Evolutionary conservation across 2,329 filamentous ascomycete genomes (phyloP).

Genomic region (Plenodomus biglobosus): DNA sequence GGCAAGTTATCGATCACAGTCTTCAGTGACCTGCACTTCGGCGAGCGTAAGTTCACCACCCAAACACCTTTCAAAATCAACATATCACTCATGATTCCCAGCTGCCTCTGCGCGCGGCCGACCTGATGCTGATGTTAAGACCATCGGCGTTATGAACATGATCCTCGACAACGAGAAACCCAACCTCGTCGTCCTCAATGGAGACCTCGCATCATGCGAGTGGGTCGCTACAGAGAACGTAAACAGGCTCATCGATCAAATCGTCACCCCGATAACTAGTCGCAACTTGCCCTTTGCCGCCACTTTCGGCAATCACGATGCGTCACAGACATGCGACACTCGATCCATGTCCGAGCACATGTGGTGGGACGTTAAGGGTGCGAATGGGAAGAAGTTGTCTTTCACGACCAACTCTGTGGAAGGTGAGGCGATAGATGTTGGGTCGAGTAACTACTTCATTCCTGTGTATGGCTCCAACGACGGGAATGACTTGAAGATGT

Average conservation of each 20-base stretch:
- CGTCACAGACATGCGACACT: constrained; percentile 29
- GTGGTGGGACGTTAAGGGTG: constrained; percentile 50
- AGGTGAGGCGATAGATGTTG: constrained; percentile 38
- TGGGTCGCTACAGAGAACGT: constrained; percentile 19
- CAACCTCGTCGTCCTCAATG: constrained; percentile 68
- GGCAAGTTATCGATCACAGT: constrained; percentile 56
- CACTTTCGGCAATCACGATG: constrained; percentile 72
- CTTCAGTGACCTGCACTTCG: constrained; percentile 72
- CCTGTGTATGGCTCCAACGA: constrained; percentile 50
- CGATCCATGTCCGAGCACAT: constrained; percentile 26
- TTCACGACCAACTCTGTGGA: constrained; percentile 50
- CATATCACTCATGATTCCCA: constrained; percentile 8
- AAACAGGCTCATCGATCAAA: constrained; percentile 26
- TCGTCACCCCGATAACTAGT: constrained; percentile 52
- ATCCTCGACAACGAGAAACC: constrained; percentile 61
- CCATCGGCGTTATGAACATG: constrained; percentile 58
- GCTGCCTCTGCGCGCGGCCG: constrained; percentile 12
- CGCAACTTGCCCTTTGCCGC: constrained; percentile 63
- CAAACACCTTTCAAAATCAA: not conserved
- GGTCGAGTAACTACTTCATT: constrained; percentile 57
- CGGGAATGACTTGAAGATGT: constrained; percentile 43
- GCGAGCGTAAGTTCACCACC: constrained; percentile 57
- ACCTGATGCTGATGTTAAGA: constrained; percentile 57
- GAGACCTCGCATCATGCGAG: constrained; percentile 71
- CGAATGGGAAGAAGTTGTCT: constrained; percentile 46